Evolutionary conservation across 1,139 yeast species (phyloP).

Genomic region (Geotrichum fermentans): DNA sequence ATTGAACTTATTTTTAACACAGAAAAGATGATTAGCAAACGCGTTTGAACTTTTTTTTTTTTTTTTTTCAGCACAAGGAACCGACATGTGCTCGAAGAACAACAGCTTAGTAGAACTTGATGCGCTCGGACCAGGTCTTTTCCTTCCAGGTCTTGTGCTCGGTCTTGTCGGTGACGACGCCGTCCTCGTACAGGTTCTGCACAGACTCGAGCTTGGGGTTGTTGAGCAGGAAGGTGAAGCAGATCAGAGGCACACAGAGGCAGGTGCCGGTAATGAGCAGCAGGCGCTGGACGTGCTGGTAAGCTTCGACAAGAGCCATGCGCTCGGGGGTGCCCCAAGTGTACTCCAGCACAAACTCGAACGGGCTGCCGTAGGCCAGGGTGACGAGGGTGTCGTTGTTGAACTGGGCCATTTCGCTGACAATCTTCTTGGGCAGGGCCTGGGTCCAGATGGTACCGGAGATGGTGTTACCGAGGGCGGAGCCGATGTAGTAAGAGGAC

Average conservation of each 20-base stretch:
- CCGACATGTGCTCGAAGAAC: too few species aligned
- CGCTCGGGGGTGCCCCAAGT: slow-evolving; percentile 62
- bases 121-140: slow-evolving; percentile 14
- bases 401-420: slow-evolving; percentile 25
- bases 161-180: slow-evolving; percentile 21
- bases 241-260: slow-evolving; percentile 51
- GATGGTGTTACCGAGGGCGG: slow-evolving; percentile 44
- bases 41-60: too few species aligned
- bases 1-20: too few species aligned
- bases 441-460: slow-evolving; percentile 50
- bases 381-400: slow-evolving; percentile 37
- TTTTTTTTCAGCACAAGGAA: too few species aligned
- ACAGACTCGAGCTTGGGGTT: slow-evolving; percentile 45
- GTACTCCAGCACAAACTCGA: slow-evolving; percentile 43
- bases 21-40: too few species aligned
- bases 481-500: slow-evolving; percentile 44
- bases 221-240: slow-evolving; percentile 49
- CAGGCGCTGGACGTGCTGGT: slow-evolving; percentile 54
- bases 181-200: slow-evolving; percentile 41
- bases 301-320: slow-evolving; percentile 52
- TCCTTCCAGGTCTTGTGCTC: slow-evolving; percentile 14
- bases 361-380: slow-evolving; percentile 53
- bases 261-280: slow-evolving; percentile 55
- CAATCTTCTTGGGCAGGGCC: slow-evolving; percentile 37
- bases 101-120: too few species aligned